Evolutionary conservation across 2,329 filamentous ascomycete genomes (phyloP).

Genomic region (Mariannaea elegans): DNA sequence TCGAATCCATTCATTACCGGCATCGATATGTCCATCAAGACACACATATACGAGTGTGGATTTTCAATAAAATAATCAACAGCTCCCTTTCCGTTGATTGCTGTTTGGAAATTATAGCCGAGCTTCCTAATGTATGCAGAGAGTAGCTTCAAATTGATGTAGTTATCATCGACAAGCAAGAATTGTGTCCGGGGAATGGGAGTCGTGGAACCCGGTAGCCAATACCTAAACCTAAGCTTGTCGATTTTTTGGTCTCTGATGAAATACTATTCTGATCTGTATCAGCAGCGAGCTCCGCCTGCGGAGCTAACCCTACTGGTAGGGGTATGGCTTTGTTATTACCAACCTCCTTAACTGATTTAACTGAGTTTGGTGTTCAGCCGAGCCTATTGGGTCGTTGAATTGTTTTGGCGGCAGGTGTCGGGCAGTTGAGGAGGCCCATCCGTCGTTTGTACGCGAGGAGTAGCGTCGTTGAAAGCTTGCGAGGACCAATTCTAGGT

Average conservation of each 20-base stretch:
- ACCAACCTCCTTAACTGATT: too few relatives aligned
- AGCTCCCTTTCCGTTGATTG: constrained; percentile 47
- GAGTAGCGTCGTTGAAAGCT: constrained; percentile 46
- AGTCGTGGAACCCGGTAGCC: too few relatives aligned
- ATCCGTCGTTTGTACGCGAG: constrained; percentile 41
- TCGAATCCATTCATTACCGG: constrained; percentile 64
- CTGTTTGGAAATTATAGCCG: constrained; percentile 40
- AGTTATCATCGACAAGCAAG: constrained; percentile 53
- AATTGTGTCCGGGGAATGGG: too few relatives aligned
- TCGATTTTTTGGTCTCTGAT: background rate
- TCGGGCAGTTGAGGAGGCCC: too few relatives aligned
- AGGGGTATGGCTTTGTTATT: too few relatives aligned
- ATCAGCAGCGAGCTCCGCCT: too few relatives aligned
- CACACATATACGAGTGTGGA: constrained; percentile 37
- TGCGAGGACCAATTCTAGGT: constrained; percentile 47
- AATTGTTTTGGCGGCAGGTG: too few relatives aligned
- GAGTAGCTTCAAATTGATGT: constrained; percentile 50
- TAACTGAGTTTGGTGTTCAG: too few relatives aligned
- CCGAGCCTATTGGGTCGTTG: too few relatives aligned
- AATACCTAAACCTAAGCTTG: too few relatives aligned
- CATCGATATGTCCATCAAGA: constrained; percentile 65
- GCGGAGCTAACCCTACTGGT: too few relatives aligned
- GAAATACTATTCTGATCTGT: too few relatives aligned
- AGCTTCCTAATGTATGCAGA: constrained; percentile 48
- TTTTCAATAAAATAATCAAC: constrained; percentile 40